These are phyloP conservation scores for Phlyctochytrium planicorne DNA, from an alignment of 192 early-diverging fungal genomes.

Conservation along the genomic window DNA sequence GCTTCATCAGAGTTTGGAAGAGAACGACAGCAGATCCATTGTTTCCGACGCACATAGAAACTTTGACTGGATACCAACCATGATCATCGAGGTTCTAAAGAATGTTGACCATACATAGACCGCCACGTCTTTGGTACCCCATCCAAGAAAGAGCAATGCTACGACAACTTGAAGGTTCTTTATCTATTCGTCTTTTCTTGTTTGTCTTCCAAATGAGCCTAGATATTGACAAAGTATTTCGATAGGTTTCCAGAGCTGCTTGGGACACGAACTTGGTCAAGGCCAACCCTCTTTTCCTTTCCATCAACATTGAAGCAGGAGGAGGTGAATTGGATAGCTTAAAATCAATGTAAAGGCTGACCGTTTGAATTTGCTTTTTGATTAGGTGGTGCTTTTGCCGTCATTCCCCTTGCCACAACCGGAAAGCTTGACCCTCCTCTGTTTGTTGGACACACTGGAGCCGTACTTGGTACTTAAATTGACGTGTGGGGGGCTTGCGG, in stretches of 20 bases:
- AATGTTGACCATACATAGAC: slow-evolving; percentile 30
- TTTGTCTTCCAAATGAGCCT: slow-evolving; percentile 4
- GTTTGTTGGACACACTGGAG: slow-evolving; percentile 88
- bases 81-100: not conserved
- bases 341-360: too few species aligned
- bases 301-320: slow-evolving; percentile 57
- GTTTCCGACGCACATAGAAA: too few species aligned
- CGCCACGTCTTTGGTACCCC: slow-evolving; percentile 92
- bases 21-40: not conserved
- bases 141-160: slow-evolving; percentile 86
- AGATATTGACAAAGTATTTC: slow-evolving; percentile 23
- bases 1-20: not conserved
- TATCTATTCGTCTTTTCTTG: not conserved
- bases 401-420: slow-evolving; percentile 75
- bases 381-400: slow-evolving; percentile 91
- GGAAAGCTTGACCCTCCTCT: slow-evolving; percentile 92
- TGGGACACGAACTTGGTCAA: slow-evolving; percentile 99
- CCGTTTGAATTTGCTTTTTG: too few species aligned
- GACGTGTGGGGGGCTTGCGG: not conserved
- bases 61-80: not conserved
- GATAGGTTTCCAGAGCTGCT: slow-evolving; percentile 75
- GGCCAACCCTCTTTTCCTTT: slow-evolving; percentile 82
- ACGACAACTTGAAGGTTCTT: slow-evolving; percentile 79
- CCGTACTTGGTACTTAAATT: slow-evolving; percentile 64
- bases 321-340: slow-evolving; percentile 49